Percentiles rank a stretch among this genome's conserved stretches.
Conservation (phyloP, 768 basidiomycete species). For the Suillus bovinus region DNA sequence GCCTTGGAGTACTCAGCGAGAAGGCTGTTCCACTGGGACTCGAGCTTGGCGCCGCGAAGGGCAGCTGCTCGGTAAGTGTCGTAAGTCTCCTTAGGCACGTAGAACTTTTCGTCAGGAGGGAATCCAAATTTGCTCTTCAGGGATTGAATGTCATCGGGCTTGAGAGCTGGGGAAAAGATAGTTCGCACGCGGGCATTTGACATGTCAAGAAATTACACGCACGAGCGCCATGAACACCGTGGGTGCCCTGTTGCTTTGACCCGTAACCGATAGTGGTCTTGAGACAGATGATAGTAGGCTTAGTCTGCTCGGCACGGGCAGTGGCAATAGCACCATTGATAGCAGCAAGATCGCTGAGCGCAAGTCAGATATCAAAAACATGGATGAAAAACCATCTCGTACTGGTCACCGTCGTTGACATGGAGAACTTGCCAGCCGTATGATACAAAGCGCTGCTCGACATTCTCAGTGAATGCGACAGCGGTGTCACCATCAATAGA, state of each 20-base stretch:
- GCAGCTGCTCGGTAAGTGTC: conserved; percentile 66
- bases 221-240: conserved; percentile 94
- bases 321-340: conserved; percentile 80
- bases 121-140: conserved; percentile 87
- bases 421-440: conserved; percentile 95
- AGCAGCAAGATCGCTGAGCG: conserved; percentile 63
- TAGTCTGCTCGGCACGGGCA: conserved; percentile 72
- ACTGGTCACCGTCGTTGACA: conserved; percentile 81
- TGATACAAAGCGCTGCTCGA: conserved; percentile 81
- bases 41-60: conserved; percentile 70
- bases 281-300: conserved; percentile 86
- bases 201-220: conserved; percentile 36
- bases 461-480: conserved; percentile 93
- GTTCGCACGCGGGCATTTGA: conserved; percentile 6
- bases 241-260: conserved; percentile 90
- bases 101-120: conserved; percentile 74
- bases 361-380: conserved; percentile 13
- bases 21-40: conserved; percentile 72
- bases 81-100: conserved; percentile 73
- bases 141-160: conserved; percentile 84
- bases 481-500: conserved; percentile 95
- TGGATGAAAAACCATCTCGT: conserved; percentile 20
- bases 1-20: conserved; percentile 70
- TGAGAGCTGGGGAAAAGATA: conserved; percentile 60
- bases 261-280: conserved; percentile 93